Evolutionary conservation across 345 rosid species (phyloP), one percentile per base, ranked within the genome.

Genomic region (Populus pruinosa): DNA sequence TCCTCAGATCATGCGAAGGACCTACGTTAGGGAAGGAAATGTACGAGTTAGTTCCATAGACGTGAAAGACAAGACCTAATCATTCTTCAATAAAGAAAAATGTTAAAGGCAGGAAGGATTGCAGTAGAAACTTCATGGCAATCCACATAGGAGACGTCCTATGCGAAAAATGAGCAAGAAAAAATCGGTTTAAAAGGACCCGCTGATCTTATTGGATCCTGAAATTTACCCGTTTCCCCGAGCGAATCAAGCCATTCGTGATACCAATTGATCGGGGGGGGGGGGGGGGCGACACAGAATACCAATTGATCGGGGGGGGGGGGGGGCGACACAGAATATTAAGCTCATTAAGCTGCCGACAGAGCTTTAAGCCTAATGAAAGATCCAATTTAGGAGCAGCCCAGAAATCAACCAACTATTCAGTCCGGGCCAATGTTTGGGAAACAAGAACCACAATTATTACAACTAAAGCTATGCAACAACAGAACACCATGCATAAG

Each of bases 1-100:
- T 93, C 97, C 84, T 86, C 95, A 47, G 33, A 94, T 94, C 93
- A 93, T 80, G 82, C 93, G 91, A 36, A 94, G 93, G 80, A 94
- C 97, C 98, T 93, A 73, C 47, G 75, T 41, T 75, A 27, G 65
- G 36, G 29, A 55, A 63, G 71, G 10, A 80, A 71, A 53, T 1
- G 27, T 68, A n/a, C 53, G 55, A 20, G 59, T 70, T 44, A 56
- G 69, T 18, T 59, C 66, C 65, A 35, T 29, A 23, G 21, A 2
- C 20, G 14, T 76, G 27, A 29, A n/a, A 76, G 65, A 33, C 25
- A n/a, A 76, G 65, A 33, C 25, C 8, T 1, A 7, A 55, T 55
- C 25, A 20, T 55, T 55, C 61, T 8, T 55, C 25, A 41, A 64
- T 2, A 2, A 9, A 20, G 0, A 38, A 21, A n/a, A 65, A 35